Evolutionary conservation across 148 eudicot genomes (phyloP).

Genomic region (Rhododendron griersonianum): DNA sequence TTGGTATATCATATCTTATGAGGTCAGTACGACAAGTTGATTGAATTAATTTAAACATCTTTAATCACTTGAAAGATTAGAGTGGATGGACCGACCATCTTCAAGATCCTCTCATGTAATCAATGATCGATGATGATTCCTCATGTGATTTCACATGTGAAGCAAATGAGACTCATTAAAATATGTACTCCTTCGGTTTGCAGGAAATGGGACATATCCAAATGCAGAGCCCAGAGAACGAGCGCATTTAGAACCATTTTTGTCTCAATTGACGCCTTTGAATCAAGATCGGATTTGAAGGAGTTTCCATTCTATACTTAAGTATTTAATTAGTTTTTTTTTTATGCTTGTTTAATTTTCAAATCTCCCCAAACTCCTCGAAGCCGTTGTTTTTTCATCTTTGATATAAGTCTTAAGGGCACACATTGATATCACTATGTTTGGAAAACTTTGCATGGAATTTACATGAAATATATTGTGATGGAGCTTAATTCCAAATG

Average conservation of each 20-base stretch:
- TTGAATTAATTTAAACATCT: too few relatives aligned
- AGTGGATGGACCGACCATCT: too few relatives aligned
- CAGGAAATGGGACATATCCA: constrained; percentile 21
- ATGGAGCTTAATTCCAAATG: not conserved
- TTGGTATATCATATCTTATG: too few relatives aligned
- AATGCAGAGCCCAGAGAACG: constrained; percentile 28
- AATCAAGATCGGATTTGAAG: not conserved
- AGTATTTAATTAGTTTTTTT: not conserved
- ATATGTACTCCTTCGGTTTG: not conserved
- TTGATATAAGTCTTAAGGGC: not conserved
- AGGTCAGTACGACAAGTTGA: too few relatives aligned
- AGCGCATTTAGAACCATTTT: constrained; percentile 24
- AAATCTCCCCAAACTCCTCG: not conserved
- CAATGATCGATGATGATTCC: too few relatives aligned
- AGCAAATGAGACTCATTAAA: not conserved
- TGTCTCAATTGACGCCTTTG: constrained; percentile 23
- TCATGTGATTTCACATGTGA: too few relatives aligned
- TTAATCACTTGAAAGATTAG: too few relatives aligned
- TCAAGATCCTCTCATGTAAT: too few relatives aligned
- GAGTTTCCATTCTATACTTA: not conserved
- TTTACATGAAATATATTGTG: too few relatives aligned
- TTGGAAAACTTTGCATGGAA: not conserved
- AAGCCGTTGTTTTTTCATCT: not conserved
- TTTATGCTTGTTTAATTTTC: not conserved
- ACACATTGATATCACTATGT: not conserved